Percentiles rank a stretch among this genome's conserved stretches.
Conservation (phyloP, 345 rosid species). For the Moringa oleifera region DNA sequence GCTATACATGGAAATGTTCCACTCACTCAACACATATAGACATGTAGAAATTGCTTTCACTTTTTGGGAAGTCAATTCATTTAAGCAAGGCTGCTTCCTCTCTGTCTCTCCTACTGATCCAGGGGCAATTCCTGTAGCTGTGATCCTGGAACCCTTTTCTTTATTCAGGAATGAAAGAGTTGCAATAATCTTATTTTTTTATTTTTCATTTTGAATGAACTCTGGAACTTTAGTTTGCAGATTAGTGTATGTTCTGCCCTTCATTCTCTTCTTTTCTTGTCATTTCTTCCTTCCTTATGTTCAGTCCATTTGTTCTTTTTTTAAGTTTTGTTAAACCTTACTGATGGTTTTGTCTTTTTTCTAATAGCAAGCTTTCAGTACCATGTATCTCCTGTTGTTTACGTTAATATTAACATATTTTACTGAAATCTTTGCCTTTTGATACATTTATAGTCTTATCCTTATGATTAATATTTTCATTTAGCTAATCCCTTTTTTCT, state of each 20-base stretch:
- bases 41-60: neutral
- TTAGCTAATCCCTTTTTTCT: constrained; percentile 1
- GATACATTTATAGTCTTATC: no score
- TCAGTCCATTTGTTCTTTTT: no score
- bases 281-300: no score
- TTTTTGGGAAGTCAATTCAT: neutral
- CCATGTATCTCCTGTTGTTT: neutral
- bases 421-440: no score
- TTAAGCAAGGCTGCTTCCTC: neutral
- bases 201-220: neutral
- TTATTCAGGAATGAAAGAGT: neutral
- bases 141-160: no score
- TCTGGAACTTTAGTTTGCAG: neutral
- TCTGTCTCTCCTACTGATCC: neutral
- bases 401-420: no score
- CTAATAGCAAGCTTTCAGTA: neutral
- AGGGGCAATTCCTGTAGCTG: neutral
- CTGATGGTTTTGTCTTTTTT: neutral
- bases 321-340: no score
- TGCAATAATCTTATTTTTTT: neutral
- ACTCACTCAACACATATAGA: no score
- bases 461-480: neutral
- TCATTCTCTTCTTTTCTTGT: no score
- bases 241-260: neutral
- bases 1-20: no score